Evolutionary conservation across 2,329 filamentous ascomycete genomes (phyloP).

Genomic region (Pyrenophora seminiperda): DNA sequence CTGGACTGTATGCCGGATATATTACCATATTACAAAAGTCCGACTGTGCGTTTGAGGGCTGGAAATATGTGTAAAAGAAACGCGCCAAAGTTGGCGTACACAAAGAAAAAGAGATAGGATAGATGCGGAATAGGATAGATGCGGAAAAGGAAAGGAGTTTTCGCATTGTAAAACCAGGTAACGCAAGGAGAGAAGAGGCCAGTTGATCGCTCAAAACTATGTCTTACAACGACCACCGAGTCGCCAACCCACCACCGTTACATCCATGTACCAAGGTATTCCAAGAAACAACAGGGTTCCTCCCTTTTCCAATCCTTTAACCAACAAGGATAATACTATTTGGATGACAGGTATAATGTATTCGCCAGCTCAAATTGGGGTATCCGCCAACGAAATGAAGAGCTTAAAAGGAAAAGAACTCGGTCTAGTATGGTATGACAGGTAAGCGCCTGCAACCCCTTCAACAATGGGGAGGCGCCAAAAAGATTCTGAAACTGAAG

Average conservation of each 20-base stretch:
- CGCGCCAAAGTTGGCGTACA: too few species aligned
- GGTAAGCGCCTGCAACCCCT: conserved; percentile 20
- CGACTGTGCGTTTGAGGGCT: not conserved
- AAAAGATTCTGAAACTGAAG: conserved; percentile 25
- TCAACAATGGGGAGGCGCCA: conserved; percentile 20
- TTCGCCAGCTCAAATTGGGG: conserved; percentile 43
- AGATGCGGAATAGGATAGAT: conserved; percentile 1
- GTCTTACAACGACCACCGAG: conserved; percentile 15
- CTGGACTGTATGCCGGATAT: conserved; percentile 1
- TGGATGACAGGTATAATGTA: conserved; percentile 23
- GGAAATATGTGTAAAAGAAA: not conserved
- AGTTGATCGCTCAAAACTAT: conserved; percentile 28
- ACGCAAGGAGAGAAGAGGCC: conserved; percentile 6
- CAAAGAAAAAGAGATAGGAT: conserved; percentile 1
- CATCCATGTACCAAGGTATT: conserved; percentile 15
- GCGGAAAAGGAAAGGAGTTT: conserved; percentile 2
- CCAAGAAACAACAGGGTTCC: conserved; percentile 9
- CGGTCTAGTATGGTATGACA: conserved; percentile 44
- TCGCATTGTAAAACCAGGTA: not conserved
- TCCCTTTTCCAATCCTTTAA: conserved; percentile 15
- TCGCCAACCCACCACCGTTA: conserved; percentile 9
- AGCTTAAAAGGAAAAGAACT: conserved; percentile 29
- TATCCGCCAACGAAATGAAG: conserved; percentile 42
- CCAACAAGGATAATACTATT: conserved; percentile 23
- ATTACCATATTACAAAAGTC: conserved; percentile 4